Percentiles rank a stretch among this genome's conserved stretches.
phyloP scores from a whole-genome alignment of 768 basidiomycete genomes.

The Gloeopeniophorella convolvens region DNA sequence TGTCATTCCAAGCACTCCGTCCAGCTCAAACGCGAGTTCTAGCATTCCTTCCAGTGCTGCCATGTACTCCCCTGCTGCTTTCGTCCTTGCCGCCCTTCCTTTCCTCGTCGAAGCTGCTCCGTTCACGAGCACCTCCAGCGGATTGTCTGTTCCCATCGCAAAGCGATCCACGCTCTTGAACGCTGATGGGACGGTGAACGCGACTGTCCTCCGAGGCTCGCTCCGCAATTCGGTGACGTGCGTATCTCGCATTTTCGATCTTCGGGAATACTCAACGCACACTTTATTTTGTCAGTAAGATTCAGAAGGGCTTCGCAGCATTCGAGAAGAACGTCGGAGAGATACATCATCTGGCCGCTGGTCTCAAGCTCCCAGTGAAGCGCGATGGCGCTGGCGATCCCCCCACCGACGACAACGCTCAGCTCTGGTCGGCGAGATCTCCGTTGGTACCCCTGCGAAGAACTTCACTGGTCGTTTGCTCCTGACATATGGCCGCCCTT shows the following conservation, averaged over 20 bases:
- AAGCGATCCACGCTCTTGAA: not conserved
- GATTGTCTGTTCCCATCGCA: not conserved
- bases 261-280: too few species aligned
- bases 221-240: not conserved
- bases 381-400: not conserved
- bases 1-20: too few species aligned
- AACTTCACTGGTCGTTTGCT: not conserved
- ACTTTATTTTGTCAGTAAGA: not conserved
- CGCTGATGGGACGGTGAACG: not conserved
- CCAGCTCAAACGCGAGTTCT: too few species aligned
- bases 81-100: not conserved
- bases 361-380: not conserved
- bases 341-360: not conserved
- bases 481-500: not conserved
- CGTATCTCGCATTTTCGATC: not conserved
- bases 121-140: not conserved
- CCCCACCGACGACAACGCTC: not conserved
- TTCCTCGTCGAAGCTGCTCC: not conserved
- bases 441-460: conserved; percentile 9
- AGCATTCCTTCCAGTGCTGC: too few species aligned
- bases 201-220: too few species aligned
- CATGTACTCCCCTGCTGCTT: not conserved
- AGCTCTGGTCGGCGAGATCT: conserved; percentile 13
- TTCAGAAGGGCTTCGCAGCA: not conserved
- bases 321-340: conserved; percentile 2